Conservation (phyloP, 768 basidiomycete species). For the Daedaleopsis nitida region DNA sequence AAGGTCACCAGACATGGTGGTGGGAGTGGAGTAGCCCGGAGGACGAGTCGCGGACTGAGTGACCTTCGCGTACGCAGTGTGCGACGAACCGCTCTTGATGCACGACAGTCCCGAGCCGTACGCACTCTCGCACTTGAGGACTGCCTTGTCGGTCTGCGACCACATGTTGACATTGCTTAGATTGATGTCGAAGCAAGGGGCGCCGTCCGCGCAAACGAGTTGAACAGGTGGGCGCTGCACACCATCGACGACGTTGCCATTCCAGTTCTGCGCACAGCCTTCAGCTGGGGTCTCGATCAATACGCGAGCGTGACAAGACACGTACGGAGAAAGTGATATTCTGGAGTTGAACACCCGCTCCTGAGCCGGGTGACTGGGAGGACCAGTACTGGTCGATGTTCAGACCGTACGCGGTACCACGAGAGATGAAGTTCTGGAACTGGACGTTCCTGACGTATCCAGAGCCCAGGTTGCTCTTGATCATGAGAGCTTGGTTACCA, state of each 20-base stretch:
- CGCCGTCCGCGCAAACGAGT: slow-evolving; percentile 29
- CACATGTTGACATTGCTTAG: slow-evolving; percentile 34
- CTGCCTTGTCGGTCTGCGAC: slow-evolving; percentile 27
- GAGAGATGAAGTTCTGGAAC: slow-evolving; percentile 31
- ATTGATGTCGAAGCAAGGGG: slow-evolving; percentile 30
- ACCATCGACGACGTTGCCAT: slow-evolving; percentile 30
- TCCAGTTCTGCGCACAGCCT: slow-evolving; percentile 28
- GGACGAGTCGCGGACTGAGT: slow-evolving; percentile 27
- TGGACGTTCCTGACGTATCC: slow-evolving; percentile 32
- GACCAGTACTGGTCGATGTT: slow-evolving; percentile 34
- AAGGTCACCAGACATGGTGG: slow-evolving; percentile 29
- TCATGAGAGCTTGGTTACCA: slow-evolving; percentile 35
- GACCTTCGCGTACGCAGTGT: slow-evolving; percentile 26
- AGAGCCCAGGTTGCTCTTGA: slow-evolving; percentile 29
- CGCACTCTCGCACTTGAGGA: slow-evolving; percentile 33
- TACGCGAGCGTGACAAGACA: background rate
- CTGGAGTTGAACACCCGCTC: slow-evolving; percentile 29
- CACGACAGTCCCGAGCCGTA: slow-evolving; percentile 30
- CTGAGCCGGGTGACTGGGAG: slow-evolving; percentile 21
- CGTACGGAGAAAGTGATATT: slow-evolving; percentile 32
- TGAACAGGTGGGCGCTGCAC: slow-evolving; percentile 28
- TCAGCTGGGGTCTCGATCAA: background rate
- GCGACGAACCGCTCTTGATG: slow-evolving; percentile 24
- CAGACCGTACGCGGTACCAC: slow-evolving; percentile 32
- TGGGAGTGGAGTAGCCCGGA: slow-evolving; percentile 31